Evolutionary conservation across 23 red algal species (phyloP).

Genomic region (Agarophyton chilense): DNA sequence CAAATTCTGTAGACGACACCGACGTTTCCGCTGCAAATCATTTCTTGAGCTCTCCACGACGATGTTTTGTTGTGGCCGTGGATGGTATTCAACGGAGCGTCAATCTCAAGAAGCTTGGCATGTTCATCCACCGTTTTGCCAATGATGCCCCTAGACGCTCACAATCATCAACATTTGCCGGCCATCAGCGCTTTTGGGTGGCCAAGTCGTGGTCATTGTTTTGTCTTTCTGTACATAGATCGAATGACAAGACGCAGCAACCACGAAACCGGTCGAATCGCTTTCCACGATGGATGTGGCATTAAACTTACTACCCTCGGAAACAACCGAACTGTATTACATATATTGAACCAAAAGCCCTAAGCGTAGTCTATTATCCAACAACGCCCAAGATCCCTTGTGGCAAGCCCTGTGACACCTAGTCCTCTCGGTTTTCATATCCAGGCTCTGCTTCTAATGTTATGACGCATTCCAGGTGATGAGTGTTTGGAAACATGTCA

Average conservation of each 20-base stretch:
- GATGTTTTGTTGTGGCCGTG: constrained; percentile 45
- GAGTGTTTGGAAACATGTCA: constrained; percentile 99
- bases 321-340: not conserved
- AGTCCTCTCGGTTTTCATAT: not conserved
- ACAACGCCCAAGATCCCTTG: not conserved
- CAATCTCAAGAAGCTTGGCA: constrained; percentile 27
- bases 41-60: constrained; percentile 57
- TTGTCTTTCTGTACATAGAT: constrained; percentile 37
- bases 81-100: constrained; percentile 30
- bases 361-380: not conserved
- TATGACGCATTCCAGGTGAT: constrained; percentile 87
- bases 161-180: not conserved
- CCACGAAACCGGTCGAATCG: not conserved
- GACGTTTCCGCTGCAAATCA: constrained; percentile 49
- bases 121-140: constrained; percentile 20
- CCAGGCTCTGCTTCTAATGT: constrained; percentile 29
- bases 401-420: not conserved
- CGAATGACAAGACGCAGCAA: constrained; percentile 2
- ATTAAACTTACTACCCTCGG: not conserved
- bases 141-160: not conserved
- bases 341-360: not conserved
- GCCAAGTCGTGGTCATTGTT: constrained; percentile 28
- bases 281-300: not conserved
- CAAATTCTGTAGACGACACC: constrained; percentile 53
- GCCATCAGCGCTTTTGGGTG: not conserved